Base-by-base conservation (phyloP, 1,139 yeast species). In the Pichia norvegensis region DNA sequence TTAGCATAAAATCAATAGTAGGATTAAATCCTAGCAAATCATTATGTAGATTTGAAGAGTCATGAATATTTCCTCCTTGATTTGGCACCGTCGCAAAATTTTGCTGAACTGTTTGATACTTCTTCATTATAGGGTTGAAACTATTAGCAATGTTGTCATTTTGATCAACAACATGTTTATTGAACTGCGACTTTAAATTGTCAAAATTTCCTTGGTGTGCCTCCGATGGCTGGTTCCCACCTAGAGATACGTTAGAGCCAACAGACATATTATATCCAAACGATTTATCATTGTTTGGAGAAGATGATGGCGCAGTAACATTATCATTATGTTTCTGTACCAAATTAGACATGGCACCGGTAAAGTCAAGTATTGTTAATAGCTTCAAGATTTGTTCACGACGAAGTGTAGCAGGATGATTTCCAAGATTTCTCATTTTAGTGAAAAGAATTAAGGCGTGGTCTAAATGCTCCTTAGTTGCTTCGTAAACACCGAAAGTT, bases 401-500 rank as follows among this genome's bases (percentile, higher is more conserved):
- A 57, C 94, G 70, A 25, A 81, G 65, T 9, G 85, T 85, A 1
- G 90, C 90, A 0, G 92, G 90, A 58, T 81, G 81, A 56, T 83
- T 84, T 0, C 95, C 92, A 46, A 83, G 67, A 47, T 76, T 73
- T 56, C 83, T 78, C 92, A 85, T 85, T 55, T 75, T 79, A 10
- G 86, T 79, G 56, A 85, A 81, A 4, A 85, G 74, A 4, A 66
- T 69, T 36, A 85, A 65, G 0, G 95, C 88, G 60, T 82, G 88
- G 57, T 83, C 90, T 48, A 85, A 67, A 56, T 83, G 87, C 36
- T 74, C 79, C 45, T 73, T 71, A 0, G 94, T 84, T 17, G 85
- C 85, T 33, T 81, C 86, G 58, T 84, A 86, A 7, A 84, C 83
- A 9, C 95, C 95, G 66, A 85, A 85, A 0, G 95, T 84, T 1